Evolutionary conservation across 495 filamentous ascomycete genomes (phyloP).

Genomic region (Annulohypoxylon maeteangense): DNA sequence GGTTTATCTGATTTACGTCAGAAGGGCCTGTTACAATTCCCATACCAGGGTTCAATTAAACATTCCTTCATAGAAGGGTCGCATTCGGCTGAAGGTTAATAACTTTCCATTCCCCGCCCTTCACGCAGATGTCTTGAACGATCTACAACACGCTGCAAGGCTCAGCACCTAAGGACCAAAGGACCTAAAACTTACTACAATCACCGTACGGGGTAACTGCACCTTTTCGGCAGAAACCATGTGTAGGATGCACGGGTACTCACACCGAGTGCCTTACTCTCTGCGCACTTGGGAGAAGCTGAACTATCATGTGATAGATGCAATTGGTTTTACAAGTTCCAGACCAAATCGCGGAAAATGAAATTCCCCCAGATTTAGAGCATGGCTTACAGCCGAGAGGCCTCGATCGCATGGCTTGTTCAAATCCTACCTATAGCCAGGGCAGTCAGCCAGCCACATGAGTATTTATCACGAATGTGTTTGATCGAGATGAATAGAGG

Average conservation of each 20-base stretch:
- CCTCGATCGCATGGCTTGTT: not conserved
- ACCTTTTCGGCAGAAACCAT: slow-evolving; percentile 38
- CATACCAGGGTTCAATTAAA: slow-evolving; percentile 30
- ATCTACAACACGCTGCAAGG: slow-evolving; percentile 30
- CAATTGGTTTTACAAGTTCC: not conserved
- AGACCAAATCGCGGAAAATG: not conserved
- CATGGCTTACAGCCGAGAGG: not conserved
- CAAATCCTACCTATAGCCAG: not conserved
- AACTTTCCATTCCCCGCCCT: slow-evolving; percentile 36
- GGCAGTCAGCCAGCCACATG: not conserved
- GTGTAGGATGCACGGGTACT: slow-evolving; percentile 30
- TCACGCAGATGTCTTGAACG: slow-evolving; percentile 23
- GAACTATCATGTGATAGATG: slow-evolving; percentile 31
- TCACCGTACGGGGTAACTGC: slow-evolving; percentile 29
- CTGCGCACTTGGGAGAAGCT: slow-evolving; percentile 26
- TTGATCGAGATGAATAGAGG: not conserved
- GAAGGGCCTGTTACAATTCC: slow-evolving; percentile 20
- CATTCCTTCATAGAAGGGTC: slow-evolving; percentile 40
- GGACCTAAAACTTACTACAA: slow-evolving; percentile 4
- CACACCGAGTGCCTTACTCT: slow-evolving; percentile 30
- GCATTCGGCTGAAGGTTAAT: slow-evolving; percentile 39
- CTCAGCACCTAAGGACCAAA: slow-evolving; percentile 15
- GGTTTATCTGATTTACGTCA: slow-evolving; percentile 21
- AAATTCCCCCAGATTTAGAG: slow-evolving; percentile 9
- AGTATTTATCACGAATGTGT: not conserved